Evolutionary conservation across 352 stramenopile species (phyloP).

Genomic region (Pythium dissimile): DNA sequence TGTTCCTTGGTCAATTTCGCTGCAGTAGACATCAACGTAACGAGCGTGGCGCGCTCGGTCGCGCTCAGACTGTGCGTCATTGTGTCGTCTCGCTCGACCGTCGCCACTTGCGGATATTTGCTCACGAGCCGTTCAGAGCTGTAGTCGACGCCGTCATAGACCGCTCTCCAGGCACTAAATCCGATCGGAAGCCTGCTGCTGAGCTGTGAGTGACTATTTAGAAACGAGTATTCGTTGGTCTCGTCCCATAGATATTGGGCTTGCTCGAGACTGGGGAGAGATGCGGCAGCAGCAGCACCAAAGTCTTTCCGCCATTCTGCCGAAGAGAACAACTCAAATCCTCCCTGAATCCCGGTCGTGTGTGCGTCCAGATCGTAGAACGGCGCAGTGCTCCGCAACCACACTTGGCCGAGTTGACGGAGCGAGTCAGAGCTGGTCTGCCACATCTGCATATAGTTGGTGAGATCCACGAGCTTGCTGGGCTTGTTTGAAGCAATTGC

Average conservation of each 20-base stretch:
- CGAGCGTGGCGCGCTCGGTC: conserved; percentile 23
- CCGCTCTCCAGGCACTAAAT: conserved; percentile 54
- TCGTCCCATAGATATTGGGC: conserved; percentile 40
- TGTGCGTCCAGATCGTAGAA: conserved; percentile 43
- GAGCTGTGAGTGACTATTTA: conserved; percentile 12
- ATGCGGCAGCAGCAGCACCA: neutral
- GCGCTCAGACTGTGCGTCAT: conserved; percentile 24
- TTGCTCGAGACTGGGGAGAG: conserved; percentile 35
- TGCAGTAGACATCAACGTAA: conserved; percentile 24
- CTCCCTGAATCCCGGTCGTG: conserved; percentile 31
- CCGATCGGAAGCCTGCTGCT: conserved; percentile 34
- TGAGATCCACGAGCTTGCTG: conserved; percentile 3
- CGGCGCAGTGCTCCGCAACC: conserved; percentile 28
- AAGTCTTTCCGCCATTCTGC: conserved; percentile 24
- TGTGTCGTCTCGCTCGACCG: conserved; percentile 7
- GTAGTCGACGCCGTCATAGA: conserved; percentile 52
- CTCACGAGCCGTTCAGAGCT: conserved; percentile 42
- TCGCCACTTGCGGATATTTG: conserved; percentile 33
- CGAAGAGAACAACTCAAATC: conserved; percentile 52
- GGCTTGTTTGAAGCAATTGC: neutral
- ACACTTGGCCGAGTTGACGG: conserved; percentile 28
- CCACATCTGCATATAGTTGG: conserved; percentile 44
- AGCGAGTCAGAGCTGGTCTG: conserved; percentile 38
- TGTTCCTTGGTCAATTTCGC: conserved; percentile 38
- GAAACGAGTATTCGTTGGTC: conserved; percentile 41